phyloP scores from a whole-genome alignment of 768 basidiomycete species.

The Leccinum olivaceopallidum region DNA sequence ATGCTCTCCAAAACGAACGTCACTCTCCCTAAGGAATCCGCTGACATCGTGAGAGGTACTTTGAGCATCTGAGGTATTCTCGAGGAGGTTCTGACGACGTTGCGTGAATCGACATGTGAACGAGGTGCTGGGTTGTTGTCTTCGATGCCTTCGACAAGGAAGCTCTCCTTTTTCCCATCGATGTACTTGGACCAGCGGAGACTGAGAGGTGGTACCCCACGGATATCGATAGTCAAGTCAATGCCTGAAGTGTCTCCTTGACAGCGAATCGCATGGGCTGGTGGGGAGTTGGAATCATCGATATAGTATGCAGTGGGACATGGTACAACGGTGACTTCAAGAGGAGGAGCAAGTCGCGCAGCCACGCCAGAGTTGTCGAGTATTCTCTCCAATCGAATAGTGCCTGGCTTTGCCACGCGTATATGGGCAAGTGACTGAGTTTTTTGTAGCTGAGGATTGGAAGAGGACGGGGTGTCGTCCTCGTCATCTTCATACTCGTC shows the following conservation, averaged over 20 bases:
- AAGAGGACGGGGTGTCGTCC: constrained; percentile 29
- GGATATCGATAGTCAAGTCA: constrained; percentile 61
- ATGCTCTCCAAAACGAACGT: constrained; percentile 78
- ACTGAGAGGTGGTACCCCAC: constrained; percentile 75
- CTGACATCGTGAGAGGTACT: constrained; percentile 66
- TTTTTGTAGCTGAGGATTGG: constrained; percentile 57
- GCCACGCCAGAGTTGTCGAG: constrained; percentile 68
- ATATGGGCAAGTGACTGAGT: constrained; percentile 78
- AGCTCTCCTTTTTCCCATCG: constrained; percentile 65
- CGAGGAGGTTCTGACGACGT: constrained; percentile 22
- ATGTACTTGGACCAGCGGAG: constrained; percentile 74
- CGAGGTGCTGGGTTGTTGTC: constrained; percentile 44
- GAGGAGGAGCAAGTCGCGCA: constrained; percentile 66
- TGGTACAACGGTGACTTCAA: constrained; percentile 71
- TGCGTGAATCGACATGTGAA: constrained; percentile 24
- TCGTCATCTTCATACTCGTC: constrained; percentile 73
- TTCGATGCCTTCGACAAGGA: constrained; percentile 85
- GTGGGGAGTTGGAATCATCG: constrained; percentile 35
- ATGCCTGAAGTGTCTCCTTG: constrained; percentile 62
- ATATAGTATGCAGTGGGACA: constrained; percentile 78
- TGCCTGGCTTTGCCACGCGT: constrained; percentile 69
- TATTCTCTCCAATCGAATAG: constrained; percentile 72
- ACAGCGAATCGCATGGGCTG: constrained; percentile 57
- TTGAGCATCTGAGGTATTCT: constrained; percentile 55
- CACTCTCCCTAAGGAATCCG: constrained; percentile 66